Conservation (phyloP, 208 protist genomes). For the Leishmania martiniquensis region DNA sequence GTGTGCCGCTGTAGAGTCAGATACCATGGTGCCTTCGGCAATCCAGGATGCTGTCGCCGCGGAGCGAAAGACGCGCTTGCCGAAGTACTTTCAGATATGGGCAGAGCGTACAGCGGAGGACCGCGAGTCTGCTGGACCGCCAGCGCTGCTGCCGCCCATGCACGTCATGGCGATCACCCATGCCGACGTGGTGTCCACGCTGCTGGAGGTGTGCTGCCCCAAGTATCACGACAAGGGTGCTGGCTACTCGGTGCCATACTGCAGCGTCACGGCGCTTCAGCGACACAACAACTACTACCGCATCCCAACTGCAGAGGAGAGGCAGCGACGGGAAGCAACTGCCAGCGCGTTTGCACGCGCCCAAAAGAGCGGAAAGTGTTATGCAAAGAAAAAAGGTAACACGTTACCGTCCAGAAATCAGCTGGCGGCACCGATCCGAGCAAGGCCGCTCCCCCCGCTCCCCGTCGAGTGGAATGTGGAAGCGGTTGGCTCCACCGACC, state of each 20-base stretch:
- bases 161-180: slow-evolving; percentile 81
- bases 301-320: slow-evolving; percentile 42
- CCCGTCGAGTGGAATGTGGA: slow-evolving; percentile 52
- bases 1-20: slow-evolving; percentile 4
- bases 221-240: slow-evolving; percentile 48
- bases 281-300: slow-evolving; percentile 83
- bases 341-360: neutral
- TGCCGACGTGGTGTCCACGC: slow-evolving; percentile 61
- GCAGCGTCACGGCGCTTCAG: slow-evolving; percentile 69
- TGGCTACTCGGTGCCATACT: slow-evolving; percentile 76
- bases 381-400: slow-evolving; percentile 27
- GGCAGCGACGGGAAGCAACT: slow-evolving; percentile 11
- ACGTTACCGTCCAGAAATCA: slow-evolving; percentile 15
- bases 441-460: slow-evolving; percentile 15
- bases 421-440: slow-evolving; percentile 2
- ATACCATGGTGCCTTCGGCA: slow-evolving; percentile 39
- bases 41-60: slow-evolving; percentile 37
- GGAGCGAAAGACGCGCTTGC: slow-evolving; percentile 49
- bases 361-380: slow-evolving; percentile 13
- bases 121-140: slow-evolving; percentile 18
- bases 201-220: slow-evolving; percentile 76
- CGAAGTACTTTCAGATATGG: slow-evolving; percentile 57
- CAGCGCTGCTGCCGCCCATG: slow-evolving; percentile 68
- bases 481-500: slow-evolving; percentile 53
- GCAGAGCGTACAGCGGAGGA: slow-evolving; percentile 21